A percentile compares a stretch with the other conserved stretches of the same genome.
Conservation (phyloP, 345 rosid genomes). For the Eucalyptus caleyi region DNA sequence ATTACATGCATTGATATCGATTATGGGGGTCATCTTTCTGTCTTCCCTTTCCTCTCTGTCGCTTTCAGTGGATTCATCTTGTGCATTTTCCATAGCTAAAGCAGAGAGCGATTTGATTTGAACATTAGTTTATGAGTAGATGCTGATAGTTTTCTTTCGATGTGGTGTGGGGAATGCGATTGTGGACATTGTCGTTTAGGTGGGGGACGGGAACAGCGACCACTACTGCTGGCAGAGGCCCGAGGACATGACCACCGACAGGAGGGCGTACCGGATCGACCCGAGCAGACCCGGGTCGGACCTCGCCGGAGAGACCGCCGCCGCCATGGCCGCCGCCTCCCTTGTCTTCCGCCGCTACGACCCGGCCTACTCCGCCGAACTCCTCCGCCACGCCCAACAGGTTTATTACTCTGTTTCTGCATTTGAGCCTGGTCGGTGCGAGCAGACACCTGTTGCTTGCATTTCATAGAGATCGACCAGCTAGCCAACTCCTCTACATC, state of each 20-base stretch:
- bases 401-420: neutral
- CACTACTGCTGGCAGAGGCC: constrained; percentile 53
- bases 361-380: constrained; percentile 18
- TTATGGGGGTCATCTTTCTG: neutral
- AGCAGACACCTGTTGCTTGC: neutral
- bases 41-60: neutral
- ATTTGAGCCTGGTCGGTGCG: neutral
- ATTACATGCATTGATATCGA: neutral
- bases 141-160: neutral
- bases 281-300: constrained; percentile 28
- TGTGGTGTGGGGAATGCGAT: neutral
- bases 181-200: neutral
- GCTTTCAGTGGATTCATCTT: neutral
- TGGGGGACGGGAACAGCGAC: constrained; percentile 38
- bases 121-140: neutral
- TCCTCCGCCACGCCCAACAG: constrained; percentile 34
- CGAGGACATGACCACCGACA: constrained; percentile 46
- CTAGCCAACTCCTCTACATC: neutral
- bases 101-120: neutral
- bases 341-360: constrained; percentile 18
- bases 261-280: constrained; percentile 18
- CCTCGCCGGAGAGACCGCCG: constrained; percentile 47
- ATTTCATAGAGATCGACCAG: neutral
- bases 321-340: constrained; percentile 43
- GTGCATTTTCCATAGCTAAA: neutral